Base-by-base conservation (phyloP, 1,139 yeast species). In the Magnusiomyces clavatus region DNA sequence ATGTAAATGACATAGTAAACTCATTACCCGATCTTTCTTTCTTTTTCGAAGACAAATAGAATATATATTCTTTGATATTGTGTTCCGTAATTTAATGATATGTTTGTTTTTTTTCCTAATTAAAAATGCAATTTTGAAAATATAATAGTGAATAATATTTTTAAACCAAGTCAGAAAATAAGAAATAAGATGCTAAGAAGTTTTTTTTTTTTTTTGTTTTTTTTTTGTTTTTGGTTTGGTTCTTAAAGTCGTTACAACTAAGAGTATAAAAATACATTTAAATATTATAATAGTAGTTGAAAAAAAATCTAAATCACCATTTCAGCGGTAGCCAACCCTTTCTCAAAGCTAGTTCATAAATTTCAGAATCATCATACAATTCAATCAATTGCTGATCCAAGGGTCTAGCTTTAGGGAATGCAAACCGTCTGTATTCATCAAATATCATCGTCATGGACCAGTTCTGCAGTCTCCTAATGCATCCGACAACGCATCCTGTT, bases 301-400 rank as follows among this genome's bases (percentile, higher is more conserved):
- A 16, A 19, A 24, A 31, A 11, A 6, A 41, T 13, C 14, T 31
- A 34, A 13, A 47, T 51, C 42, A 77, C 95, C 95, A 87, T 54
- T 69, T 65, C 49, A 87, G 66, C 5, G 95, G 95, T 51, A 87
- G 68, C 77, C 90, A 78, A 5, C 74, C 66, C 41, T 76, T 70
- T 46, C 73, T 68, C 6, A 64, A 60, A 2, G 90, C 89, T 59
- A 71, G 75, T 43, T 74, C 63, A 34, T 74, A 74, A 14, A 86
- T 78, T 52, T 79, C 83, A 2, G 71, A 64, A 54, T 82, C 88
- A 61, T 87, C 83, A 65, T 86, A 90, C 73, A 87, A 74, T 67
- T 92, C 97, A 56, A 92, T 92, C 64, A 90, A 85, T 65, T 92
- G 96, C 66, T 89, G 96, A 69, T 92, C 98, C 74, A 92, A 75